A percentile compares a stretch with the other conserved stretches of the same genome.
These are phyloP conservation scores for Scleromitrula shiraiana DNA, from an alignment of 2,329 filamentous ascomycete species.

Conservation along the genomic window DNA sequence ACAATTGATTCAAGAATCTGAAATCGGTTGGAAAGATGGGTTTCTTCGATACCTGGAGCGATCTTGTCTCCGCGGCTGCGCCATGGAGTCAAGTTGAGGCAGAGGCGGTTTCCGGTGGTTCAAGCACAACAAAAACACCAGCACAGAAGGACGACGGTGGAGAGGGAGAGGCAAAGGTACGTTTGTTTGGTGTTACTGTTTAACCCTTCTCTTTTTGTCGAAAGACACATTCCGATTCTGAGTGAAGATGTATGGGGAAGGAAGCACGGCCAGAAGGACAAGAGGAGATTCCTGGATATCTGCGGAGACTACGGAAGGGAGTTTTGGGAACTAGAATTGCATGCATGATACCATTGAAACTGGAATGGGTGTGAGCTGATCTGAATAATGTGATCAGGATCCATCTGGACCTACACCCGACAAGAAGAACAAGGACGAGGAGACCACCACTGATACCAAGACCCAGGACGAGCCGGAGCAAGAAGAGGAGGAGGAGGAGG, in stretches of 20 bases:
- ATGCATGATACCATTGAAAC: not conserved
- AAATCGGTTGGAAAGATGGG: conserved; percentile 41
- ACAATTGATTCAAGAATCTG: conserved; percentile 12
- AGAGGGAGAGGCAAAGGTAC: conserved; percentile 31
- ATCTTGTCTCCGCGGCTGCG: conserved; percentile 56
- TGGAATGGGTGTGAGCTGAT: not conserved
- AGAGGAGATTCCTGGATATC: not conserved
- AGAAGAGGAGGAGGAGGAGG: conserved; percentile 42
- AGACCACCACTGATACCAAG: conserved; percentile 24
- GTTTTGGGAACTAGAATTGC: not conserved
- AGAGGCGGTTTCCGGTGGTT: conserved; percentile 38
- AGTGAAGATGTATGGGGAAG: not conserved
- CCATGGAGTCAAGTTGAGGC: conserved; percentile 59
- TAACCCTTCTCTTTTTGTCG: too few species aligned
- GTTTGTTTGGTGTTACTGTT: not conserved
- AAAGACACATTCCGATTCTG: too few species aligned
- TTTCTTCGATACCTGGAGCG: conserved; percentile 57
- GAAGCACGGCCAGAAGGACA: not conserved
- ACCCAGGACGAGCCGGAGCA: conserved; percentile 35
- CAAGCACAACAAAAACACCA: conserved; percentile 34
- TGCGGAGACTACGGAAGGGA: conserved; percentile 1
- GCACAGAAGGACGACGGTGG: conserved; percentile 40
- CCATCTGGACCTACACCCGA: conserved; percentile 14
- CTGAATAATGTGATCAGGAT: conserved; percentile 12
- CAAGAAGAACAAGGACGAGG: conserved; percentile 26